Base-by-base conservation (phyloP, 495 filamentous ascomycete genomes). In the Penicillium cataractarum region DNA sequence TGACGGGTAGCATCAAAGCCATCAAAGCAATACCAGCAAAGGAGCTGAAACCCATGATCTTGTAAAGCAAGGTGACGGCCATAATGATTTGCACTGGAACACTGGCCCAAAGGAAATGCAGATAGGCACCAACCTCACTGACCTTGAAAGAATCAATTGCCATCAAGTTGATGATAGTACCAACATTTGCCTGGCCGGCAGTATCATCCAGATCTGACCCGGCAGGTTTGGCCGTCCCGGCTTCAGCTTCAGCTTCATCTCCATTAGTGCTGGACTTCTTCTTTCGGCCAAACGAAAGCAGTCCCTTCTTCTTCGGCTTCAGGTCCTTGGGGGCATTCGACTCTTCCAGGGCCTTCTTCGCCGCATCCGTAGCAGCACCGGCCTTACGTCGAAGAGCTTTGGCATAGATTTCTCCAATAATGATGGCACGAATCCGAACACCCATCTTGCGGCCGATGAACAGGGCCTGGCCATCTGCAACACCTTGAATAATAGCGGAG, bases 81-180 rank as follows among this genome's bases (percentile, higher is more conserved):
- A 97, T 84, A 37, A 89, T 75, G 46, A 97, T 82, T 73, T 96
- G 91, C 21, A 95, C 87, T 0, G 93, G 93, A 8, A 92, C 90
- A 64, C 87, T 87, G 0, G 91, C 92, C 83, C 91, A 90, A 50
- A 97, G 77, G 73, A 93, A 97, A 72, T 97, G 93, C 49, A 97
- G 76, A 70, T 97, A 99, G 0, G 93, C 90, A 52, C 91, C 91
- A 54, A 95, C 88, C 74, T 97, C 93, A 57, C 91, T 91, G 54
- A 98, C 90, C 77, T 99, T 99, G 85, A 97, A 97, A 33, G 95
- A 97, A 81, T 99, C 96, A 57, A 99, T 96, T 10, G 96, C 88
- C 96, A 99, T 99, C 64, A 99, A 76, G 71, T 98, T 99, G 78
- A 98, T 98, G 71, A 99, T 97, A 24, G 93, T 95, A 60, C 96